phyloP scores from a whole-genome alignment of 352 stramenopile genomes.

The Saprolegnia parasitica region DNA sequence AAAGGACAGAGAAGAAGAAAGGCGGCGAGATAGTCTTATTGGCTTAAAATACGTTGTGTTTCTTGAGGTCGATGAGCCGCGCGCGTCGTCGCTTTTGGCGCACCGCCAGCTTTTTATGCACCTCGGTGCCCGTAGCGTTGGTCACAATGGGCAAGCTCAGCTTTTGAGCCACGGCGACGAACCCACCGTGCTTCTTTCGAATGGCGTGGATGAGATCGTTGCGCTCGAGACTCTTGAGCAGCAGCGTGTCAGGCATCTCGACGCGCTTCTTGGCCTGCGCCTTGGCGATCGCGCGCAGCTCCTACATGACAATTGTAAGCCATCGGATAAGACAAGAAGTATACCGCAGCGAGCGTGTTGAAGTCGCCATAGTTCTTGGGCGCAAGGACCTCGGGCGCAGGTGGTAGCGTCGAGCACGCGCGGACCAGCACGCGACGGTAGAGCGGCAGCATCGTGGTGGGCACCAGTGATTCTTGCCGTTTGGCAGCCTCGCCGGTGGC shows the following conservation, averaged over 20 bases:
- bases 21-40: neutral
- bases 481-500: neutral
- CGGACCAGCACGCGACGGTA: neutral
- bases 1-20: too few species aligned
- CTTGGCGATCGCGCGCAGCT: neutral
- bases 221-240: slow-evolving; percentile 65
- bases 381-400: too few species aligned
- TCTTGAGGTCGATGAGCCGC: slow-evolving; percentile 45
- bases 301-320: neutral
- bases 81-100: slow-evolving; percentile 60
- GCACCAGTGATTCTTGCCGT: neutral
- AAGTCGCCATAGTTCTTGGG: neutral
- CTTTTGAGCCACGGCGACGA: slow-evolving; percentile 55
- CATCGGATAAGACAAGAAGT: too few species aligned
- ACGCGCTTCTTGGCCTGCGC: neutral
- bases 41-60: slow-evolving; percentile 55
- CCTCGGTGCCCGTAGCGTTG: slow-evolving; percentile 37
- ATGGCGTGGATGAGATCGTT: slow-evolving; percentile 60
- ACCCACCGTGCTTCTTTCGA: slow-evolving; percentile 77
- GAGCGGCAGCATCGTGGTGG: neutral
- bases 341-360: neutral
- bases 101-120: slow-evolving; percentile 64
- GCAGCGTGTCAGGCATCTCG: slow-evolving; percentile 56
- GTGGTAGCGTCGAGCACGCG: neutral
- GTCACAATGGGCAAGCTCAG: slow-evolving; percentile 42